Evolutionary conservation across 306 rosid species (phyloP).

Genomic region (Pyrus pyrifolia): DNA sequence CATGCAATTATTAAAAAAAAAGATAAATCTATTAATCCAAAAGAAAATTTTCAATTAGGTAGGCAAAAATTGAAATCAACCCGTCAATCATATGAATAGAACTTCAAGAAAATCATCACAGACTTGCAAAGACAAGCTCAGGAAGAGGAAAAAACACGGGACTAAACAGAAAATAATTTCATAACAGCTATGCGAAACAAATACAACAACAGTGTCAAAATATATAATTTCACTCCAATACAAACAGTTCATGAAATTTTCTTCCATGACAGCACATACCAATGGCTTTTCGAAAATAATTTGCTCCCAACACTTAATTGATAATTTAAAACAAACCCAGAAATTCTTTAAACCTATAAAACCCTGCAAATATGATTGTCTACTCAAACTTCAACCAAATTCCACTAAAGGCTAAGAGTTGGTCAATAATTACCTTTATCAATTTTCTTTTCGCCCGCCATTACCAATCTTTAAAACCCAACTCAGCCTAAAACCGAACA

Average conservation of each 20-base stretch:
- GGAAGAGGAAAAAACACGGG: not conserved
- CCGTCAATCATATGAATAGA: not conserved
- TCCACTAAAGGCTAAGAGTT: not conserved
- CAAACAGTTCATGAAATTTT: not conserved
- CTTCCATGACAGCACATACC: not conserved
- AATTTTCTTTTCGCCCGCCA: slow-evolving; percentile 32
- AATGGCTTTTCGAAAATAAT: not conserved
- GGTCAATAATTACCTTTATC: slow-evolving; percentile 22
- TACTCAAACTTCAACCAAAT: not conserved
- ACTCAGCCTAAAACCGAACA: slow-evolving; percentile 16
- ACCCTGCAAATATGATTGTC: not conserved
- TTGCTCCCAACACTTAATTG: not conserved
- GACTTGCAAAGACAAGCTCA: not conserved
- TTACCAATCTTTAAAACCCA: slow-evolving; percentile 9
- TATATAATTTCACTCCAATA: not conserved
- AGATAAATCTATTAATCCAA: not conserved
- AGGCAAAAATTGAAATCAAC: not conserved
- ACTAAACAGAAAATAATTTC: not conserved
- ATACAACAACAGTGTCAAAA: not conserved
- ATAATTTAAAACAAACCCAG: not conserved
- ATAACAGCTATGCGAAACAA: not conserved
- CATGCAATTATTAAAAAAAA: not conserved
- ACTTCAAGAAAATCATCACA: not conserved
- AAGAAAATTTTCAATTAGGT: not conserved
- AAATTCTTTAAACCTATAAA: not conserved